Conservation (phyloP, 2,329 filamentous ascomycete species). For the Aureobasidium sp. region DNA sequence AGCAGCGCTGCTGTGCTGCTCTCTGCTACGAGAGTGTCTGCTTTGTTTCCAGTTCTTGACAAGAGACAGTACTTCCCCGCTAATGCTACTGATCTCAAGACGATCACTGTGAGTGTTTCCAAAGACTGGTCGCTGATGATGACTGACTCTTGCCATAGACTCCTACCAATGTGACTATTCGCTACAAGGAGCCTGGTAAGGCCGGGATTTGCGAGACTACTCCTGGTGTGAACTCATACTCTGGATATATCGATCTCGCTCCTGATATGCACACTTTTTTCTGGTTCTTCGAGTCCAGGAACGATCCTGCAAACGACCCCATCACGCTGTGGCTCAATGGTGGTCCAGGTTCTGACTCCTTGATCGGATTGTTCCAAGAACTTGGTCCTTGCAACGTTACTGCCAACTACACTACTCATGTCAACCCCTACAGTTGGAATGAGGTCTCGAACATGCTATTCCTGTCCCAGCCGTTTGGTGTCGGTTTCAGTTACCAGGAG, state of each 20-base stretch:
- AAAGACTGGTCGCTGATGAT: not conserved
- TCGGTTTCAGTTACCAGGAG: conserved; percentile 45
- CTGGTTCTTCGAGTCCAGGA: conserved; percentile 55
- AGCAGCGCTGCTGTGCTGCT: conserved; percentile 1
- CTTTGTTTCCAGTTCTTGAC: conserved; percentile 3
- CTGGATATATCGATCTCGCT: conserved; percentile 31
- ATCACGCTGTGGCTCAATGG: conserved; percentile 54
- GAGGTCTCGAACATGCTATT: conserved; percentile 54
- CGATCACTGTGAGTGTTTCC: conserved; percentile 23
- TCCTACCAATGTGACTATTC: conserved; percentile 38
- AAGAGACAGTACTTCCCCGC: conserved; percentile 25
- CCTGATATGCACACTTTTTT: conserved; percentile 43
- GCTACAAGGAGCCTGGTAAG: conserved; percentile 45
- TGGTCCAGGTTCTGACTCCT: conserved; percentile 47
- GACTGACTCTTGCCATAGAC: conserved; percentile 5
- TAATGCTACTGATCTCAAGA: conserved; percentile 37
- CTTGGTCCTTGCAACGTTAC: conserved; percentile 38
- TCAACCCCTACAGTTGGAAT: conserved; percentile 54
- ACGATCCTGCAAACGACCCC: conserved; percentile 48
- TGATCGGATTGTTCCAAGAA: conserved; percentile 52
- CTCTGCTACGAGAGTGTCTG: not conserved
- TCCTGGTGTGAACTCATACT: conserved; percentile 43
- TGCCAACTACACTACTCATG: conserved; percentile 24
- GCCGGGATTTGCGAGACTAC: conserved; percentile 45
- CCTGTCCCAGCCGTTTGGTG: conserved; percentile 53